A percentile compares a stretch with the other conserved stretches of the same genome.
These are phyloP conservation scores for Cyathus striatus DNA, from an alignment of 768 basidiomycete genomes.

Conservation along the genomic window DNA sequence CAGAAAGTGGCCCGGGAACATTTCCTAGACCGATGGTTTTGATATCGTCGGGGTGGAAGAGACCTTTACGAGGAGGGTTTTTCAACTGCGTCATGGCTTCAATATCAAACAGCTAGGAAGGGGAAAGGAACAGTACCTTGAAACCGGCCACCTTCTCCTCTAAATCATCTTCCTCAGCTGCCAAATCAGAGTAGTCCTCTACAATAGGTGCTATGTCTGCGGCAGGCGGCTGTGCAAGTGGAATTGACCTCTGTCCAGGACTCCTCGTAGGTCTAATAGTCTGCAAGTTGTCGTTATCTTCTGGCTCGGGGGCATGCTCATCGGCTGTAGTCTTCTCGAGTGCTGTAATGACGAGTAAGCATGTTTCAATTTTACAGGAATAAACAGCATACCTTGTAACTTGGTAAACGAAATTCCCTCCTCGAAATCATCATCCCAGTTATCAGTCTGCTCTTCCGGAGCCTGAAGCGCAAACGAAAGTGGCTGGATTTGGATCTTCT, in stretches of 20 bases:
- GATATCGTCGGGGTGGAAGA: slow-evolving; percentile 89
- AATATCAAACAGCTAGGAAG: not conserved
- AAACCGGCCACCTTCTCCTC: slow-evolving; percentile 81
- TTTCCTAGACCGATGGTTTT: slow-evolving; percentile 57
- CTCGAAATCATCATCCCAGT: slow-evolving; percentile 99
- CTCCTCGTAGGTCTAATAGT: slow-evolving; percentile 77
- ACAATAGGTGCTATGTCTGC: slow-evolving; percentile 62
- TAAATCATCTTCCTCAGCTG: slow-evolving; percentile 75
- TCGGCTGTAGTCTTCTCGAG: slow-evolving; percentile 56
- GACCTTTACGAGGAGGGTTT: slow-evolving; percentile 64
- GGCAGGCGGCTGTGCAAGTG: slow-evolving; percentile 58
- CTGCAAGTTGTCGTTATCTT: slow-evolving; percentile 69
- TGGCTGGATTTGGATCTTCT: slow-evolving; percentile 60
- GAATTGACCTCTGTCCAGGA: slow-evolving; percentile 48
- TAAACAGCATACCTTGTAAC: slow-evolving; percentile 47
- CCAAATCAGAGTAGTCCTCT: slow-evolving; percentile 91
- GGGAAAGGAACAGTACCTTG: slow-evolving; percentile 43
- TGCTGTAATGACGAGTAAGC: slow-evolving; percentile 28
- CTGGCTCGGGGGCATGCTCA: slow-evolving; percentile 55
- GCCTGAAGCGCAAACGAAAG: slow-evolving; percentile 61
- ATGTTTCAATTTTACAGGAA: slow-evolving; percentile 1
- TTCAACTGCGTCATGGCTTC: slow-evolving; percentile 42
- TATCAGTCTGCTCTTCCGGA: slow-evolving; percentile 86
- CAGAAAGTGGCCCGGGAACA: slow-evolving; percentile 55
- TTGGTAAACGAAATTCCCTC: slow-evolving; percentile 88